A percentile compares a stretch with the other conserved stretches of the same genome.
Evolutionary conservation across 352 stramenopile genomes (phyloP).

Genomic region (Phytopythium oedochilum): DNA sequence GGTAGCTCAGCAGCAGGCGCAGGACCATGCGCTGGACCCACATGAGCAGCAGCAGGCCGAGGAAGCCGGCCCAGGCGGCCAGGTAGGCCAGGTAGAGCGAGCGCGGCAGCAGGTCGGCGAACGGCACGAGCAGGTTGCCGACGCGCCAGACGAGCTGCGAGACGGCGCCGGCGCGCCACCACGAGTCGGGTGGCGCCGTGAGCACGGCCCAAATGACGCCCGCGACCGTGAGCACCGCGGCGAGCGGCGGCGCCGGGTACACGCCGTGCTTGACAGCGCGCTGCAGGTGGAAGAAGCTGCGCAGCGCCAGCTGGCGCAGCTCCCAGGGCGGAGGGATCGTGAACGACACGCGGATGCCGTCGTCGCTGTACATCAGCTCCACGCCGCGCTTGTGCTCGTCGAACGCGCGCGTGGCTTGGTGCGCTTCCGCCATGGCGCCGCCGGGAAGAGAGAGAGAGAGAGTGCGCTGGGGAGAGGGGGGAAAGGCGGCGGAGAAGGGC

Average conservation of each 20-base stretch:
- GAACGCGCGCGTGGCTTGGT: constrained; percentile 81
- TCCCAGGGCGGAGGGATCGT: constrained; percentile 78
- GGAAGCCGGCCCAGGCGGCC: constrained; percentile 72
- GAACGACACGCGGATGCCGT: constrained; percentile 82
- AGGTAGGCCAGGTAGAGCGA: constrained; percentile 84
- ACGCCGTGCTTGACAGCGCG: constrained; percentile 63
- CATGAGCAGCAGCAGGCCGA: constrained; percentile 84
- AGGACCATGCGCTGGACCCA: constrained; percentile 79
- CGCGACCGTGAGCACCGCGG: constrained; percentile 49
- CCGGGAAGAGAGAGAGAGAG: background rate
- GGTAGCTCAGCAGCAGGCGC: constrained; percentile 80
- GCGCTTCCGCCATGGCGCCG: constrained; percentile 76
- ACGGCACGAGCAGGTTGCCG: constrained; percentile 75
- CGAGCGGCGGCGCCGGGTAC: constrained; percentile 71
- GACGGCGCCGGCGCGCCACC: constrained; percentile 75
- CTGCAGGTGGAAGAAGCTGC: constrained; percentile 67
- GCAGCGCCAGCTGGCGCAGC: constrained; percentile 55
- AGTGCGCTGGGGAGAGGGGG: background rate
- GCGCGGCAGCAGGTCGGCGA: constrained; percentile 49
- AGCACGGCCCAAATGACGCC: constrained; percentile 60
- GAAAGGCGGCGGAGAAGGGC: background rate
- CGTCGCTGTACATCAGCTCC: constrained; percentile 80
- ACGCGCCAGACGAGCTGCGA: constrained; percentile 78
- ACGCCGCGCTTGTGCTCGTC: constrained; percentile 85
- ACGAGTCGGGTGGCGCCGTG: constrained; percentile 65